Base-by-base conservation (phyloP, 306 rosid genomes). In the Gynostemma pentaphyllum region DNA sequence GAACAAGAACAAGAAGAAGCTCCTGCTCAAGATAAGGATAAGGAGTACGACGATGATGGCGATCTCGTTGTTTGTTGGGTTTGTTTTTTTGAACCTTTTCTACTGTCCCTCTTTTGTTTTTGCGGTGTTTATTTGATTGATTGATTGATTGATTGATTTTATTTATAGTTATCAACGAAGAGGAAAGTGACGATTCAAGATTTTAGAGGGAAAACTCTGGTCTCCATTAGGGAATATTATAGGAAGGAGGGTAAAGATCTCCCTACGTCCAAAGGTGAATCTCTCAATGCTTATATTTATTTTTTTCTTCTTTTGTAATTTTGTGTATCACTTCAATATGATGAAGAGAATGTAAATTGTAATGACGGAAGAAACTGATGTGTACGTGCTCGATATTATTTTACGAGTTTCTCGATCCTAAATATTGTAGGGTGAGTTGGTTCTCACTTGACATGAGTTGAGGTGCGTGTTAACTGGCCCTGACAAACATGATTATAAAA, bases 31-130 rank as follows among this genome's bases (percentile, higher is more conserved):
- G 49, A 16, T n/a, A 57, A 36, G 47, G 64, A 36, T 0, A 54
- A 72, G 67, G 88, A 82, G 67, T 76, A 71, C 70, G 92, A 92
- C 14, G 94, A 84, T 15, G 81, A 76, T 0, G 99, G 99, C 68
- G 78, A 92, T 72, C 83, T 78, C 71, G 78, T 92, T 19, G 81
- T 92, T 51, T 88, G 99, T 81, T 78, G 80, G 90, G 98, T 92
- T 4, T 21, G 56, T 59, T 15, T 46, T 2, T 40, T 40, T 40
- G n/a, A n/a, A n/a, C n/a, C 13, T 40, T 46, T 46, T 11, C 18
- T 5, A 12, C 27, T 41, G 12, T 2, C 18, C 3, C 46, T 15
- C 36, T 36, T 9, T 13, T 56, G 4, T 1, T 18, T 46, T 55
- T 60, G 1, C 34, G 3, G 1, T 39, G 11, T 16, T 5, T 54